Evolutionary conservation across 257 asterid genomes (phyloP).

Genomic region (Solanum sitiens): DNA sequence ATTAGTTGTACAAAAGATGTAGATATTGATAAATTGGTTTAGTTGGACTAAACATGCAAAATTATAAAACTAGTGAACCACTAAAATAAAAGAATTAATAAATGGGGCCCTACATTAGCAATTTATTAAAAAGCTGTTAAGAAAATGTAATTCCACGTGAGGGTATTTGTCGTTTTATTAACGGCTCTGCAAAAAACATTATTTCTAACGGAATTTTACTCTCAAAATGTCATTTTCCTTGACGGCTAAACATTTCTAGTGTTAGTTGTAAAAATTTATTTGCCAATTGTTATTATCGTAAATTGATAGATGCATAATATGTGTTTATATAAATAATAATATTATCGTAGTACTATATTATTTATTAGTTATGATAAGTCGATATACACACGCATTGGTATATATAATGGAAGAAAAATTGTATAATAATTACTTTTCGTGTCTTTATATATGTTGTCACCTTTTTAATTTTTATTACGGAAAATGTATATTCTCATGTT

Average conservation of each 20-base stretch:
- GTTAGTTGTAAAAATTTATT: neutral
- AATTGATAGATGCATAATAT: neutral
- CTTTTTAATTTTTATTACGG: neutral
- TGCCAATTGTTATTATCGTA: neutral
- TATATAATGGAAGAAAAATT: neutral
- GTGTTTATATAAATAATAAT: neutral
- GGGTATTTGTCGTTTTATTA: constrained; percentile 22
- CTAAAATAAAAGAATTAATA: neutral
- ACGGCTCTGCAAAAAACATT: constrained; percentile 27
- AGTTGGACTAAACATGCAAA: neutral
- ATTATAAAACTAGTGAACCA: neutral
- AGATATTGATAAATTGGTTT: neutral
- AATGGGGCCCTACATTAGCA: neutral
- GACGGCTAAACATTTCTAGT: neutral
- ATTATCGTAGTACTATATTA: neutral
- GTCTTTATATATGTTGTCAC: neutral
- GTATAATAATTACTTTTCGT: neutral
- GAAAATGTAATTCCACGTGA: neutral
- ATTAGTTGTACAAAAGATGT: neutral
- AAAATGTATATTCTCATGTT: neutral
- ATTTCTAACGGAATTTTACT: neutral
- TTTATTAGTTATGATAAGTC: neutral
- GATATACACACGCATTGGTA: neutral
- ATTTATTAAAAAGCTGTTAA: neutral
- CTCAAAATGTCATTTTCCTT: neutral